These are phyloP conservation scores for Macrocystidia cucumis DNA, from an alignment of 1,284 basidiomycete genomes.

Conservation along the genomic window DNA sequence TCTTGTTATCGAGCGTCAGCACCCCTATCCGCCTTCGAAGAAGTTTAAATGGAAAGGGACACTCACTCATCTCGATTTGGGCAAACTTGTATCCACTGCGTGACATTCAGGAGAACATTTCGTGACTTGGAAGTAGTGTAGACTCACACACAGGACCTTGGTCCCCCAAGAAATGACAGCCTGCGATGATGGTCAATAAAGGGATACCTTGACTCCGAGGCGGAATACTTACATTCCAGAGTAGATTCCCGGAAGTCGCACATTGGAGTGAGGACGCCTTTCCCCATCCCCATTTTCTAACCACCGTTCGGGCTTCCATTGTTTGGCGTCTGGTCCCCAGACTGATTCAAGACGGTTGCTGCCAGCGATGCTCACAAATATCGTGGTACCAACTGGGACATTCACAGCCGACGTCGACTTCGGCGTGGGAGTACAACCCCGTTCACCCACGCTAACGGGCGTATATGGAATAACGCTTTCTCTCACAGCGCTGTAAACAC, in stretches of 20 bases:
- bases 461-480: constrained; percentile 24
- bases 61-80: constrained; percentile 32
- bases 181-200: no score
- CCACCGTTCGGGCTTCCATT: constrained; percentile 36
- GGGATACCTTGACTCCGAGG: no score
- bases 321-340: constrained; percentile 33
- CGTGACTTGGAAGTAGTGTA: not conserved
- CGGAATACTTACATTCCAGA: constrained; percentile 31
- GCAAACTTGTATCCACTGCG: constrained; percentile 32
- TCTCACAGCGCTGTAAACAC: constrained; percentile 18
- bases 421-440: constrained; percentile 10
- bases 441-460: constrained; percentile 5
- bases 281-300: constrained; percentile 10
- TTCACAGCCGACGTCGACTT: constrained; percentile 18
- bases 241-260: constrained; percentile 30
- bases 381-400: constrained; percentile 27
- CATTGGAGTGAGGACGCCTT: constrained; percentile 3
- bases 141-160: constrained; percentile 32
- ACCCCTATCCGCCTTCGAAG: not conserved
- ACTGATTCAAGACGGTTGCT: constrained; percentile 28
- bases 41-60: not conserved
- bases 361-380: constrained; percentile 30
- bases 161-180: constrained; percentile 32
- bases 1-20: constrained; percentile 17
- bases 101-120: constrained; percentile 4